Evolutionary conservation across 345 rosid genomes (phyloP), one percentile per base, ranked within the genome.

Genomic region (Trapa incisa): DNA sequence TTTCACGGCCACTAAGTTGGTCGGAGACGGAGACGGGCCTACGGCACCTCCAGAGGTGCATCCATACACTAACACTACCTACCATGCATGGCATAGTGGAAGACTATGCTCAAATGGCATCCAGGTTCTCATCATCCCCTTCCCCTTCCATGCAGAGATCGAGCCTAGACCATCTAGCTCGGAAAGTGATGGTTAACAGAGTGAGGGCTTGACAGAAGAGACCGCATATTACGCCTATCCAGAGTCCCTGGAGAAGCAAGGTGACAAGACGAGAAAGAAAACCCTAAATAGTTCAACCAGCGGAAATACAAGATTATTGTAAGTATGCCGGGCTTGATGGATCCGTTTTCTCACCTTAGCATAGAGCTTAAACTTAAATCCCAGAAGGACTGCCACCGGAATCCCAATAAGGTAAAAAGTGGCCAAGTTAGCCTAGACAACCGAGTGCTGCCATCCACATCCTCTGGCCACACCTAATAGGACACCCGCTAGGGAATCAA

Each of bases 381-480:
- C 89, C 32, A 84, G 82, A 13, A 88, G 41, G 6, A 41, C 64
- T 0, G 86, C 82, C 17, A 84, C 65, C 0, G 86, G 89, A 76
- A 84, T 68, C 54, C 87, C 91, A 43, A 85, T 71, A 0, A 73
- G 33, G 72, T 78, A 87, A 32, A 81, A 84, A n/a, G 88, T 77
- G 22, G 71, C 81, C 35, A 89, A 70, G 67, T 89, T 88, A 17
- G 68, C 82, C 64, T 68, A 67, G 1, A 81, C 79, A 8, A 75
- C 98, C 65, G 84, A 48, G 1, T 72, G 84, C 65, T 92, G 91
- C 93, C 93, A 88, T 12, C 91, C 96, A 7, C 93, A 81, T 47
- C 93, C 97, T 76, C 92, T 84, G 0, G 85, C 84, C 47, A 86
- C 89, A 84, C 93, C 91, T 82, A 89, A 82, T 39, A 89, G 72